A percentile compares a stretch with the other conserved stretches of the same genome.
These are phyloP conservation scores for Acanthamoeba royreba DNA, from an alignment of 208 protist genomes.

Conservation along the genomic window DNA sequence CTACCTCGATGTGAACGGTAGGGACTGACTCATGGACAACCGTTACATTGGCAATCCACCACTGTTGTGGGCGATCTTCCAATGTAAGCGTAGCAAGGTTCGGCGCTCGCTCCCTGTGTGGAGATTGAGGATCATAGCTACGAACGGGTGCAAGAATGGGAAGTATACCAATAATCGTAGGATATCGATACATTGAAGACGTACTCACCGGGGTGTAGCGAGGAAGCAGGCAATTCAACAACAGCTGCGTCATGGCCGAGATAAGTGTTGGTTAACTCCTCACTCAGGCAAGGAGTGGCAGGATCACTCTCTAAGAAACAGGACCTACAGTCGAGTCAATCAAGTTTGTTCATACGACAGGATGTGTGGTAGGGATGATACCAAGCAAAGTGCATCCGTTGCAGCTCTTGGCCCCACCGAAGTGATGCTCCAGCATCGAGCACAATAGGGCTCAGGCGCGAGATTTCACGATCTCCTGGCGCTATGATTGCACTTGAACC, in stretches of 20 bases:
- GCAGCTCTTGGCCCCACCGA: not conserved
- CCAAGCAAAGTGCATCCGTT: not conserved
- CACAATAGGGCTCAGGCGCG: not conserved
- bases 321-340: not conserved
- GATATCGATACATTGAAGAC: conserved; percentile 27
- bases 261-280: not conserved
- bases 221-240: not conserved
- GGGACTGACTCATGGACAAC: not conserved
- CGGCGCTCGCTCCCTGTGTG: not conserved
- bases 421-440: not conserved
- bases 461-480: not conserved
- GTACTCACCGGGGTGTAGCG: not conserved
- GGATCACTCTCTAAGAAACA: not conserved
- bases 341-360: not conserved
- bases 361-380: not conserved
- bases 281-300: not conserved
- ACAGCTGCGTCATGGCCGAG: not conserved
- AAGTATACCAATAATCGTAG: not conserved
- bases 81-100: not conserved
- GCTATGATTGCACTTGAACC: not conserved
- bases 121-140: not conserved
- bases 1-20: not conserved
- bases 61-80: not conserved
- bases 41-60: not conserved
- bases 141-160: not conserved